Percentiles rank a stretch among this genome's conserved stretches.
Evolutionary conservation across 805 yeast genomes (phyloP).

Genomic region (Cyberlindnera nakhonratchasimensis): DNA sequence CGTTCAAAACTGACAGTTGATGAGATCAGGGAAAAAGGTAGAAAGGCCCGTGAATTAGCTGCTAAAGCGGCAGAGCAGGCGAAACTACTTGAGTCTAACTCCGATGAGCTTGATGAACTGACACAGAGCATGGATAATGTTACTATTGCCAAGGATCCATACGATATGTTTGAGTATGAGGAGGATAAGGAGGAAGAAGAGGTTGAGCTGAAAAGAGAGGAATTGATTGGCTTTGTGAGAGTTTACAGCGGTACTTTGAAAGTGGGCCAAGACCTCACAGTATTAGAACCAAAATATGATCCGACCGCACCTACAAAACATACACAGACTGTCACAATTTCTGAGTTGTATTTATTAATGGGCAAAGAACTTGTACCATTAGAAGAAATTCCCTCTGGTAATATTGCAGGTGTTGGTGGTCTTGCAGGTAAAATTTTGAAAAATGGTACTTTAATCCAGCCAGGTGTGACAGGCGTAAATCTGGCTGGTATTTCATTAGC

Average conservation of each 20-base stretch:
- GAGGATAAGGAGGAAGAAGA: slow-evolving; percentile 50
- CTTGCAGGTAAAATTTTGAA: slow-evolving; percentile 78
- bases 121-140: slow-evolving; percentile 27
- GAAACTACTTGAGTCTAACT: slow-evolving; percentile 25
- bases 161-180: slow-evolving; percentile 44
- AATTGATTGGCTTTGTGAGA: slow-evolving; percentile 82
- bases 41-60: slow-evolving; percentile 64
- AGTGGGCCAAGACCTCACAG: slow-evolving; percentile 70
- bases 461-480: slow-evolving; percentile 60
- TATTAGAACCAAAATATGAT: slow-evolving; percentile 85
- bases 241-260: slow-evolving; percentile 80
- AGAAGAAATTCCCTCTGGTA: slow-evolving; percentile 87
- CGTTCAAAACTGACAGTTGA: slow-evolving; percentile 43
- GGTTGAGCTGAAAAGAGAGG: slow-evolving; percentile 48
- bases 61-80: slow-evolving; percentile 61
- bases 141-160: slow-evolving; percentile 30
- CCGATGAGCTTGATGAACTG: slow-evolving; percentile 16
- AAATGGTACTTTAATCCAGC: slow-evolving; percentile 75
- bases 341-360: slow-evolving; percentile 79
- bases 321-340: slow-evolving; percentile 53
- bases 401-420: slow-evolving; percentile 92
- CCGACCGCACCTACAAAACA: slow-evolving; percentile 59
- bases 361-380: slow-evolving; percentile 84
- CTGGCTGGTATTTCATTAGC: slow-evolving; percentile 71
- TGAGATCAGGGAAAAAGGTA: slow-evolving; percentile 59